Percentiles rank a stretch among this genome's conserved stretches.
These are phyloP conservation scores for Basidioascus undulatus DNA, from an alignment of 768 basidiomycete genomes.

Conservation along the genomic window DNA sequence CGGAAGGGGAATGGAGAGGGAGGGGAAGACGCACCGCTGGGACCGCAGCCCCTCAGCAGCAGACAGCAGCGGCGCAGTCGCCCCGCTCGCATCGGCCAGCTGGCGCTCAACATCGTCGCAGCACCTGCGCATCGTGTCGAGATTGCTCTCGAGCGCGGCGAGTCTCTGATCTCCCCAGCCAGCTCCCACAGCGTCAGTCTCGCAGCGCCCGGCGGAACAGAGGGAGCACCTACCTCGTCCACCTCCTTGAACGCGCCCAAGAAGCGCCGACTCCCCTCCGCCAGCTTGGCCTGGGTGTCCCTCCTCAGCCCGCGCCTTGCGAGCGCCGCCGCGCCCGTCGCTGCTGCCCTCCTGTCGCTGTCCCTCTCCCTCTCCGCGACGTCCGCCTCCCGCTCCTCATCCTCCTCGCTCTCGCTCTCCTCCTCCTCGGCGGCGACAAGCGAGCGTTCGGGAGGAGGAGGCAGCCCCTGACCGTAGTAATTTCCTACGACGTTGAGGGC, in stretches of 20 bases:
- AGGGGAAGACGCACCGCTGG: constrained; percentile 15
- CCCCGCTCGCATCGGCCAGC: constrained; percentile 9
- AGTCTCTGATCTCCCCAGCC: too few species aligned
- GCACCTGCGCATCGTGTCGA: constrained; percentile 42
- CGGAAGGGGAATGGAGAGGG: not conserved
- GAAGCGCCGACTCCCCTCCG: constrained; percentile 60
- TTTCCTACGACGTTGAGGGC: constrained; percentile 7
- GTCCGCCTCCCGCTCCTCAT: constrained; percentile 9
- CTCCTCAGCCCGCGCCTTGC: constrained; percentile 57
- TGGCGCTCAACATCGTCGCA: constrained; percentile 12
- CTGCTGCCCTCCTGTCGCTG: not conserved
- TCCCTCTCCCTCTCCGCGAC: not conserved
- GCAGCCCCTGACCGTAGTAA: constrained; percentile 11
- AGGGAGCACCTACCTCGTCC: constrained; percentile 44
- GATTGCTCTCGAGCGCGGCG: constrained; percentile 47
- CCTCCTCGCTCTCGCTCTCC: constrained; percentile 9
- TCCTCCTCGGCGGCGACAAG: constrained; percentile 12
- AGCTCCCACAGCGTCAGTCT: too few species aligned
- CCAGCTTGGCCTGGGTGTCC: constrained; percentile 63
- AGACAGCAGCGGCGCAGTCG: constrained; percentile 13
- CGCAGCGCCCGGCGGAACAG: not conserved
- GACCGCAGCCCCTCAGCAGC: constrained; percentile 18
- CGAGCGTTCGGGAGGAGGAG: constrained; percentile 10
- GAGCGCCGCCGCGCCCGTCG: constrained; percentile 26
- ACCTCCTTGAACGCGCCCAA: constrained; percentile 66